Evolutionary conservation across 2,329 filamentous ascomycete species (phyloP), one percentile per base, ranked within the genome.

Genomic region (Calonectria hawksworthii): DNA sequence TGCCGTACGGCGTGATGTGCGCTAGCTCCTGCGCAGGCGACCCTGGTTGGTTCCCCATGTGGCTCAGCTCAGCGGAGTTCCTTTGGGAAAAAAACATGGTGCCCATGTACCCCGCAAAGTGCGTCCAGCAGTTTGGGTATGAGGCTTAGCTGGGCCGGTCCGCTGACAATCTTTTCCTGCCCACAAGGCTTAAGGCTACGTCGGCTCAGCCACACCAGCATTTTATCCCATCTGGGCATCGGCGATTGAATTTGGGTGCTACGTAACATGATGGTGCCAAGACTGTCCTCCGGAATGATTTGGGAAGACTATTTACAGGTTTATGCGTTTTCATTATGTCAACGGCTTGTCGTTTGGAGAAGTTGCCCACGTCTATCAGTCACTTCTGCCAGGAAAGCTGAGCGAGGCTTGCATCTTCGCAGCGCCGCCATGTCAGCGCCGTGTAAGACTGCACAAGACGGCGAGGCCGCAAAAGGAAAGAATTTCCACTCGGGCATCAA

Each of bases 11-110:
- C 56, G 23, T 41, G 56, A 28, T 63, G 34, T 16, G 23, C 56
- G 34, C 56, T 44, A 63, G 56, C n/a, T 63, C 21, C 34, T 28
- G 32, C 36, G 56, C 13, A 16, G 23, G 18, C 36, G 4, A 1
- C 23, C 36, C 13, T 3, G 56, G 56, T 41, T 41, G 36, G 56
- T 61, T 23, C n/a, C n/a, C 56, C 56, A n/a, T 18, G 56, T 41
- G 56, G 56, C 56, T 63, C 56, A 38, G 56, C 56, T 26, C 56
- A 63, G 56, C n/a, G 26, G 51, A 56, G 56, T 28, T 63, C 56
- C 14, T 8, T 11, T 18, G 1, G 52, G 54, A 7, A 59, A 16
- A 7, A 59, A 16, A 21, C 30, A 21, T n/a, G 52, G 52, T 56
- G 30, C 36, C 56, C 23, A 61, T 63, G 56, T 30, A 63, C 56